A percentile compares a stretch with the other conserved stretches of the same genome.
phyloP scores from a whole-genome alignment of 129 eudicot genomes.

The Erigeron canadensis region DNA sequence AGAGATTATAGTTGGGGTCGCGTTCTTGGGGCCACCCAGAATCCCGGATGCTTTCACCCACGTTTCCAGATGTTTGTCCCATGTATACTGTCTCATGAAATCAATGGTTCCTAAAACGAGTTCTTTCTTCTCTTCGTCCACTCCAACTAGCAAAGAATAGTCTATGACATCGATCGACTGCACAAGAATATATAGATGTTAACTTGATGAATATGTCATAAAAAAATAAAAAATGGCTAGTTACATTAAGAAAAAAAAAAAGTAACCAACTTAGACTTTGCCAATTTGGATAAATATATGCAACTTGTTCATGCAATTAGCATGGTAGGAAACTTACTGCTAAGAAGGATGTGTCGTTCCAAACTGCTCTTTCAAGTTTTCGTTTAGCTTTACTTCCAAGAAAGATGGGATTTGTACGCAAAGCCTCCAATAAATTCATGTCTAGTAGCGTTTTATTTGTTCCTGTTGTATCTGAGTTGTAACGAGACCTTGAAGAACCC shows the following conservation, averaged over 20 bases:
- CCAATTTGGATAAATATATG: no score
- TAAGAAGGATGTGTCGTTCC: constrained; percentile 93
- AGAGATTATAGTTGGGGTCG: constrained; percentile 83
- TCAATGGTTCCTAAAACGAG: constrained; percentile 89
- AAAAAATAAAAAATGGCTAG: no score
- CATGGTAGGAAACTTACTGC: constrained; percentile 51
- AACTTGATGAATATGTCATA: not conserved
- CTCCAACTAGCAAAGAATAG: constrained; percentile 90
- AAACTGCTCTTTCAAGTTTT: constrained; percentile 85
- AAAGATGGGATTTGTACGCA: constrained; percentile 82
- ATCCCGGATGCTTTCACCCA: constrained; percentile 99
- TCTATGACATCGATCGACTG: constrained; percentile 95
- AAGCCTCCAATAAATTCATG: constrained; percentile 75
- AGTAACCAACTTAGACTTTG: no score
- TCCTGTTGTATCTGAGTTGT: constrained; percentile 81
- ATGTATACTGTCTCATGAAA: constrained; percentile 93
- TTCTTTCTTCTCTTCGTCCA: constrained; percentile 79
- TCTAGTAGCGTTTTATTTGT: constrained; percentile 72
- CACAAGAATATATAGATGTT: constrained; percentile 7
- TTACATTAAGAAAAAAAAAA: no score
- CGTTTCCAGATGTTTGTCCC: constrained; percentile 98
- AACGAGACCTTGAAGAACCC: constrained; percentile 87
- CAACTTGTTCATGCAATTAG: not conserved
- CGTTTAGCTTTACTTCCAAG: constrained; percentile 90
- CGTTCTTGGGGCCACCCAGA: constrained; percentile 91